Evolutionary conservation across 2,329 filamentous ascomycete genomes (phyloP).

Genomic region (Curvularia hawaiiensis): DNA sequence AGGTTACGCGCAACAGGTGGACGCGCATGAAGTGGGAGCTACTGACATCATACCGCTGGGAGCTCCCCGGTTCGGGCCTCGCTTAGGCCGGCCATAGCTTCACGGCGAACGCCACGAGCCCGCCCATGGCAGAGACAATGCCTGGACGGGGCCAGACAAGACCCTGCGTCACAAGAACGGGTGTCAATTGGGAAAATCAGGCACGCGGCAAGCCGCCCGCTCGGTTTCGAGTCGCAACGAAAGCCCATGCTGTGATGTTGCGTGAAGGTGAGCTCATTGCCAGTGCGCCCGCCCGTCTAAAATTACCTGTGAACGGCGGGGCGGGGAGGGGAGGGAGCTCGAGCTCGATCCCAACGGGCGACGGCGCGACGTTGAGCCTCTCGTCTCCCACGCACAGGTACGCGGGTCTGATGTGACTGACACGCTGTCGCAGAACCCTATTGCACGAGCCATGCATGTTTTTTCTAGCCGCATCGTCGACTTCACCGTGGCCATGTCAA

Average conservation of each 20-base stretch:
- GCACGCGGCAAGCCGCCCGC: slow-evolving; percentile 3
- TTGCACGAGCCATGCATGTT: background rate
- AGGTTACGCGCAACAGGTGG: slow-evolving; percentile 13
- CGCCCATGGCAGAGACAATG: slow-evolving; percentile 1
- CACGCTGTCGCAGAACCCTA: slow-evolving; percentile 7
- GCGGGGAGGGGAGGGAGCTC: background rate
- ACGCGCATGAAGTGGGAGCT: slow-evolving; percentile 5
- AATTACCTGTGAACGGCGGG: slow-evolving; percentile 6
- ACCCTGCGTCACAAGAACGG: slow-evolving; percentile 14
- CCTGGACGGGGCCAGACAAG: slow-evolving; percentile 2
- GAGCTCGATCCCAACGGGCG: slow-evolving; percentile 10
- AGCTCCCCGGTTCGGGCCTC: slow-evolving; percentile 16
- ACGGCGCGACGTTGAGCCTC: slow-evolving; percentile 18
- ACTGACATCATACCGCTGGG: slow-evolving; percentile 14
- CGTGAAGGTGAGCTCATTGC: background rate
- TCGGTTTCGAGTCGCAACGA: background rate
- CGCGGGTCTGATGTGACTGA: background rate
- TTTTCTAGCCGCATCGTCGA: background rate
- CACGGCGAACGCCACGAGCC: slow-evolving; percentile 10
- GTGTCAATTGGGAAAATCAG: background rate
- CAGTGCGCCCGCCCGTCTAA: background rate
- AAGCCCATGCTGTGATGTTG: background rate
- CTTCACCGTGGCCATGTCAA: background rate
- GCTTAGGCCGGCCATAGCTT: slow-evolving; percentile 20
- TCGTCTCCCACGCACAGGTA: slow-evolving; percentile 6